Base-by-base conservation (phyloP, 2,329 filamentous ascomycete species). In the Akanthomyces muscarius region DNA sequence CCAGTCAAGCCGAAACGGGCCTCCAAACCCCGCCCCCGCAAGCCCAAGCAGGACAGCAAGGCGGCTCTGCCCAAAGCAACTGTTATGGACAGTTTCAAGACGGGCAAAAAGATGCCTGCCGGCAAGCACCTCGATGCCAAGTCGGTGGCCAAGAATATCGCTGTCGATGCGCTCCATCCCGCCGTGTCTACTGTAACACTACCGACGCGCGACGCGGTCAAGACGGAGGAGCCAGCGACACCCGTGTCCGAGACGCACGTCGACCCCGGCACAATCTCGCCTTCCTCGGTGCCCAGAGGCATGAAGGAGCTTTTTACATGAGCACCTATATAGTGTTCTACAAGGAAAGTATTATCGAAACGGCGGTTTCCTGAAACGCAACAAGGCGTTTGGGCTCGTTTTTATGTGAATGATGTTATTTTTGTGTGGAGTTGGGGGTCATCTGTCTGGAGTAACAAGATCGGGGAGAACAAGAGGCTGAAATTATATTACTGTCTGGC, bases 71-170 rank as follows among this genome's bases (percentile, higher is more conserved):
- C 77, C 47, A 78, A 74, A 64, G 76, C 74, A 59, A 71, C 70
- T 8, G 68, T 79, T 54, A 74, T 78, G 61, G 74, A 78, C 55
- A 67, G 74, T 1, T 82, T 81, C 71, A 81, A 79, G 67, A 68
- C 78, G 4, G 78, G 76, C 64, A 80, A 81, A 67, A 76, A 70
- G 53, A 61, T 66, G 6, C 36, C 36, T 5, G 28, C 48, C 3
- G 45, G 47, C 53, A 63, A 63, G 28, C 18, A 52, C 28, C 23
- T 44, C 45, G 53, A 33, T 44, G 61, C n/a, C 28, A 50, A 56
- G 16, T 21, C 45, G 6, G 28, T 44, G 25, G 42, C 30, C 3
- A 55, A 45, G 14, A 41, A 44, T 45, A 38, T 30, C 5, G 21
- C 28, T 41, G 38, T 47, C 28, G 36, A 47, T 36, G 50, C 28